Evolutionary conservation across 208 protist genomes (phyloP).

Genomic region (Trypanosoma scelopori): DNA sequence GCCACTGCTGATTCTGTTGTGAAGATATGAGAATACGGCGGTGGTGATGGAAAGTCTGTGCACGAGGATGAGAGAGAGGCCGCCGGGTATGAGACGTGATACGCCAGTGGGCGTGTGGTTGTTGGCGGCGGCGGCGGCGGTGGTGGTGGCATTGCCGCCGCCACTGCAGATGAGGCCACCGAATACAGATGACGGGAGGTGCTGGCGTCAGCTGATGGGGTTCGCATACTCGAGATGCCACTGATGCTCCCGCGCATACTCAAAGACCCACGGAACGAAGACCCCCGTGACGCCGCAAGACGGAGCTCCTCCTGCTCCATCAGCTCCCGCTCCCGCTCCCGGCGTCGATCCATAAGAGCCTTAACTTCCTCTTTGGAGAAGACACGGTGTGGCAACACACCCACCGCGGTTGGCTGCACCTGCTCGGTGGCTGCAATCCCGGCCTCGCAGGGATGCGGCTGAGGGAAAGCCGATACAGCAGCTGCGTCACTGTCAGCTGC

Average conservation of each 20-base stretch:
- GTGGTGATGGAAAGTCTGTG: background rate
- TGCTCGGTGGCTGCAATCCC: background rate
- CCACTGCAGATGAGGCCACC: too few species aligned
- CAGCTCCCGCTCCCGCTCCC: slow-evolving; percentile 9
- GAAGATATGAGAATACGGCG: background rate
- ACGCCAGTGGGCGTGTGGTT: background rate
- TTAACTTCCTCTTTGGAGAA: slow-evolving; percentile 36
- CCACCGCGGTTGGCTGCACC: background rate
- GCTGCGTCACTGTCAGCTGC: background rate
- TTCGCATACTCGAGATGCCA: background rate
- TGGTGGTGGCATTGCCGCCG: too few species aligned
- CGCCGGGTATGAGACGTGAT: slow-evolving; percentile 4
- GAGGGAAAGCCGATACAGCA: too few species aligned
- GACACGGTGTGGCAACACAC: slow-evolving; percentile 34
- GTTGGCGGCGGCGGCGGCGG: too few species aligned
- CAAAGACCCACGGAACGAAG: background rate
- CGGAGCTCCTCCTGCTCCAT: slow-evolving; percentile 11
- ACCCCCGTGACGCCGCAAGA: background rate
- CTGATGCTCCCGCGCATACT: background rate
- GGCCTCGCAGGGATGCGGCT: too few species aligned
- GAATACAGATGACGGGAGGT: background rate
- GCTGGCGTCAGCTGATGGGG: background rate
- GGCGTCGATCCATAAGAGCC: slow-evolving; percentile 28
- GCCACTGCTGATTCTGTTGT: slow-evolving; percentile 32
- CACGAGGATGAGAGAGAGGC: background rate